phyloP scores from a whole-genome alignment of 1,284 basidiomycete species.

The Tilletia horrida region DNA sequence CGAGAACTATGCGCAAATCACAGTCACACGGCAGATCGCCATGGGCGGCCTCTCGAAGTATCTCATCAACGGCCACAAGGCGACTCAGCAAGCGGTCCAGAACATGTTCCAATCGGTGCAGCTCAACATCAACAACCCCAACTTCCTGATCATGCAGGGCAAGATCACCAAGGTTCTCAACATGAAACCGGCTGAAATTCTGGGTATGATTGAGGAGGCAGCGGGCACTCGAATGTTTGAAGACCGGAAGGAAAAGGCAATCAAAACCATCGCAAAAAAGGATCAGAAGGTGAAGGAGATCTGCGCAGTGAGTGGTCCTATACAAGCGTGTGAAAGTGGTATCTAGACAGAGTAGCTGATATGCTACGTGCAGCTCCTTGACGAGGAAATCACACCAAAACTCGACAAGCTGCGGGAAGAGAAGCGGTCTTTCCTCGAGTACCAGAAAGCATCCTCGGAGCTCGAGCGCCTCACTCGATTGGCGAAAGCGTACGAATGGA shows the following conservation, averaged over 20 bases:
- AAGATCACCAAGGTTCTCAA: slow-evolving; percentile 75
- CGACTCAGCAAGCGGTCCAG: slow-evolving; percentile 81
- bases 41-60: slow-evolving; percentile 94
- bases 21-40: slow-evolving; percentile 95
- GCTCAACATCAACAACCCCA: slow-evolving; percentile 99
- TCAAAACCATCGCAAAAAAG: slow-evolving; percentile 95
- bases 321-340: background rate
- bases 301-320: slow-evolving; percentile 28
- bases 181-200: slow-evolving; percentile 96
- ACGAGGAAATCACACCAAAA: slow-evolving; percentile 92
- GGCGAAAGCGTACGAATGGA: slow-evolving; percentile 87
- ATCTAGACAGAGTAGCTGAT: background rate
- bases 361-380: slow-evolving; percentile 55
- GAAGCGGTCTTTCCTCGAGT: slow-evolving; percentile 84
- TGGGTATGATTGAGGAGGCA: slow-evolving; percentile 98
- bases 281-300: slow-evolving; percentile 94
- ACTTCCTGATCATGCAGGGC: slow-evolving; percentile 99
- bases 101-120: slow-evolving; percentile 95
- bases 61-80: slow-evolving; percentile 92
- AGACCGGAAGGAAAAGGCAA: slow-evolving; percentile 94
- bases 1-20: slow-evolving; percentile 81
- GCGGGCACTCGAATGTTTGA: slow-evolving; percentile 99
- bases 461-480: slow-evolving; percentile 83
- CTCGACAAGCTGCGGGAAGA: slow-evolving; percentile 84
- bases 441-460: slow-evolving; percentile 83